Base-by-base conservation (phyloP, 768 basidiomycete genomes). In the Suillus occidentalis region DNA sequence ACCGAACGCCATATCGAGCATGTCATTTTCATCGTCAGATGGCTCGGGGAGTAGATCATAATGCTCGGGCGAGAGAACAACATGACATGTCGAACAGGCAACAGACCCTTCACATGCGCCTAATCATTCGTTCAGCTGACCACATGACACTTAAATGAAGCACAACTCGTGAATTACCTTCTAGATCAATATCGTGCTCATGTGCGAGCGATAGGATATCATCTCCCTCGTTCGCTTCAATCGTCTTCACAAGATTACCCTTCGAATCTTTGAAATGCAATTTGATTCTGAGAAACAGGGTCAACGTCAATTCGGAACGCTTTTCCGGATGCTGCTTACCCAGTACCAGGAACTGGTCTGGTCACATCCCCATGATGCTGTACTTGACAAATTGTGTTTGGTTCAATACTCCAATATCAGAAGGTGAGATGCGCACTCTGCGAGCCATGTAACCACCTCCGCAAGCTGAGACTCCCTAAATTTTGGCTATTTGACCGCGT, bases 1-100 rank as follows among this genome's bases (percentile, higher is more conserved):
- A 0, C 94, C 97, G 71, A 98, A 99, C 4, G 97, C 97, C 85
- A 99, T 93, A 76, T 98, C 97, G 45, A 99, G 85, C 94, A 96
- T 95, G 71, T 95, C 96, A 72, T 98, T 99, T 79, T 99, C 97
- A 73, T 99, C 97, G 69, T 99, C 97, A 63, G 92, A 92, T 5
- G 97, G 96, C 72, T 99, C 97, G 1, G 93, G 90, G 3, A 99
- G 84, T 56, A 85, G 75, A 75, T 98, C 93, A 74, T 95, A 98
- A 66, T 89, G 83, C 71, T 95, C 89, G 25, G 85, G 84, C 31
- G 88, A 82, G 62, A 96, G 82, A 64, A 99, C 94, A 63, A 99
- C 87, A 75, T 99, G 97, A 75, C 97, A 99, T 25, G 97, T 99
- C 16, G 97, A 98, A 74, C 97, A 99, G 18, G 97, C 97, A 57